Conservation (phyloP, 2,329 filamentous ascomycete genomes). For the Xylariales sp. region DNA sequence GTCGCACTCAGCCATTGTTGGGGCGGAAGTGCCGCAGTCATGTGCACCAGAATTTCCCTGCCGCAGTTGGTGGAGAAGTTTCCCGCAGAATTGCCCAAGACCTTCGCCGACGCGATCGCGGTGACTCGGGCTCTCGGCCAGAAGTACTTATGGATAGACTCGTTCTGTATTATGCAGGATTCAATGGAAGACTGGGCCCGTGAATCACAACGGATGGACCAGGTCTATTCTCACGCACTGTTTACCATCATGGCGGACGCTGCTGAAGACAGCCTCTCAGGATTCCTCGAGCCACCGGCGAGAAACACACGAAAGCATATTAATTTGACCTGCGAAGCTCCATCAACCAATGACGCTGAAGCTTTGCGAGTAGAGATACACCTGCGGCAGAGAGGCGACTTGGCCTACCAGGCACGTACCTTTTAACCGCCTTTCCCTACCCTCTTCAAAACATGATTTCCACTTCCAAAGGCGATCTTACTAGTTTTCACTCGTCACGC, state of each 20-base stretch:
- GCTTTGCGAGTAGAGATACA: background rate
- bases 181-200: too few relatives aligned
- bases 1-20: slow-evolving; percentile 1
- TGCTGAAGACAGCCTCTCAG: background rate
- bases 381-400: background rate
- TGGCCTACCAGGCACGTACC: too few relatives aligned
- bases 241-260: background rate
- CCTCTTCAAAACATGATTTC: too few relatives aligned
- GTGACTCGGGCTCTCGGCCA: background rate
- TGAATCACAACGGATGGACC: too few relatives aligned
- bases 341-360: background rate
- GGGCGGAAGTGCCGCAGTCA: background rate
- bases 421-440: too few relatives aligned
- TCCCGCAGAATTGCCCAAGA: background rate
- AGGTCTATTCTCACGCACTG: background rate
- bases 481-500: too few relatives aligned
- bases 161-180: too few relatives aligned
- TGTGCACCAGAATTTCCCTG: background rate
- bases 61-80: background rate
- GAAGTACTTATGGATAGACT: too few relatives aligned
- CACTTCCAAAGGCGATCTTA: too few relatives aligned
- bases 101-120: background rate
- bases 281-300: background rate
- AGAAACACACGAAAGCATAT: background rate
- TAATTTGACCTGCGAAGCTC: background rate